Evolutionary conservation across 1,284 basidiomycete species (phyloP).

Genomic region (Cutaneotrichosporon dermatis): DNA sequence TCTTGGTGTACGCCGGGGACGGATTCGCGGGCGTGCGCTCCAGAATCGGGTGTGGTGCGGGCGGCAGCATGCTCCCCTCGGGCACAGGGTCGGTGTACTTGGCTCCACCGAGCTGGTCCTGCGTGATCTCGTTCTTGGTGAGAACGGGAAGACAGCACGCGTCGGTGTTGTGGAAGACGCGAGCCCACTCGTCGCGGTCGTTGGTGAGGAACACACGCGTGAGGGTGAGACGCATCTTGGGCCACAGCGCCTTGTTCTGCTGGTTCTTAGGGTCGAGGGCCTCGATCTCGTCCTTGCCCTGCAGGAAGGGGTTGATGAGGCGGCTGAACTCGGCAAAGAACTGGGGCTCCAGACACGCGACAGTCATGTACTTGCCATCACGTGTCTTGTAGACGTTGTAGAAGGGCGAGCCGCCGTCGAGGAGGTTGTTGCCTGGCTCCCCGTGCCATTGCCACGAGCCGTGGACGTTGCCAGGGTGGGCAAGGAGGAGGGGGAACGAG

Average conservation of each 20-base stretch:
- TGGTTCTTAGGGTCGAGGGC: slow-evolving; percentile 1
- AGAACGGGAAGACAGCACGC: slow-evolving; percentile 15
- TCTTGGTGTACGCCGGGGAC: background rate
- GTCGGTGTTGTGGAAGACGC: slow-evolving; percentile 15
- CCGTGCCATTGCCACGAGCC: background rate
- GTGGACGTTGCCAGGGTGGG: background rate
- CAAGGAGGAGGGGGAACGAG: slow-evolving; percentile 10
- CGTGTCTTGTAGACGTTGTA: slow-evolving; percentile 11
- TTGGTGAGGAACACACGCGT: slow-evolving; percentile 8
- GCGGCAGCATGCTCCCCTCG: background rate
- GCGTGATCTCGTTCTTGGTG: slow-evolving; percentile 6
- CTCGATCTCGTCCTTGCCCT: background rate
- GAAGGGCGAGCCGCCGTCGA: slow-evolving; percentile 20
- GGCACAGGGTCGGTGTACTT: background rate
- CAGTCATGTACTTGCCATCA: slow-evolving; percentile 14
- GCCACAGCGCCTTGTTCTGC: slow-evolving; percentile 9
- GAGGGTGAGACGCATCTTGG: slow-evolving; percentile 5
- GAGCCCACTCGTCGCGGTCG: slow-evolving; percentile 13
- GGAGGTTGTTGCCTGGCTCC: slow-evolving; percentile 13
- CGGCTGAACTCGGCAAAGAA: slow-evolving; percentile 15
- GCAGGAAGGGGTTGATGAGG: slow-evolving; percentile 4
- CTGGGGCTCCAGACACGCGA: slow-evolving; percentile 19
- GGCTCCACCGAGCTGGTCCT: slow-evolving; percentile 4
- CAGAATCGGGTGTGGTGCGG: slow-evolving; percentile 10
- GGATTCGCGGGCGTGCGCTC: slow-evolving; percentile 6